Base-by-base conservation (phyloP, 305 asterid genomes). In the Fraxinus nigra region DNA sequence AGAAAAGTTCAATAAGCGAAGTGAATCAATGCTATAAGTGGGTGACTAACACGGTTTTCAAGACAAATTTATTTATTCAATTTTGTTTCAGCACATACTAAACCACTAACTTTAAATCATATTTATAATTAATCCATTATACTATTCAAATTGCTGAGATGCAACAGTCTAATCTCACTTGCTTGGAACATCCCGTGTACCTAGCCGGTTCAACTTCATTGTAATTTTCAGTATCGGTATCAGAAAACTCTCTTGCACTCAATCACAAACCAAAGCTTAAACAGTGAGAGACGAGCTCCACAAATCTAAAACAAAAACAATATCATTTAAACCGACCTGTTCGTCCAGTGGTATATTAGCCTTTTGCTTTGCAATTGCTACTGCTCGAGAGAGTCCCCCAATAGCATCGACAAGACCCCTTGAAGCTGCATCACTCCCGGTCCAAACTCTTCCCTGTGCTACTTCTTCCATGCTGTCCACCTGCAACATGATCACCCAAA, bases 371-470 rank as follows among this genome's bases (percentile, higher is more conserved):
- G 98, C 97, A 81, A 94, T 94, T 63, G 98, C 98, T 30, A 94
- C 92, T 82, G 98, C 95, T 79, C 93, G 92, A 82, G 94, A 92
- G 78, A 93, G 81, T 61, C 97, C 97, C 77, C 98, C 98, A 77
- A 94, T 90, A 77, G 97, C 95, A 82, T 94, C 98, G 81, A 94
- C 91, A 78, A 94, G 90, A 80, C 98, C 98, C 38, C 92, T 91
- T 69, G 94, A 88, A 82, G 91, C 92, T 2, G 97, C 98, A 86
- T 93, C 97, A 72, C 90, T 89, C 30, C 98, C 98, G 7, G 95
- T 91, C 98, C 98, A 94, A 80, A 94, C 98, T 86, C 98, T 92
- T 80, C 98, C 98, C 87, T 94, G 98, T 35, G 98, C 98, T 76
- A 93, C 93, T 85, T 92, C 97, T 88, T 94, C 98, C 97, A 93